These are phyloP conservation scores for Chytriomyces sp. DNA, from an alignment of 192 early-diverging fungal species.

Conservation along the genomic window DNA sequence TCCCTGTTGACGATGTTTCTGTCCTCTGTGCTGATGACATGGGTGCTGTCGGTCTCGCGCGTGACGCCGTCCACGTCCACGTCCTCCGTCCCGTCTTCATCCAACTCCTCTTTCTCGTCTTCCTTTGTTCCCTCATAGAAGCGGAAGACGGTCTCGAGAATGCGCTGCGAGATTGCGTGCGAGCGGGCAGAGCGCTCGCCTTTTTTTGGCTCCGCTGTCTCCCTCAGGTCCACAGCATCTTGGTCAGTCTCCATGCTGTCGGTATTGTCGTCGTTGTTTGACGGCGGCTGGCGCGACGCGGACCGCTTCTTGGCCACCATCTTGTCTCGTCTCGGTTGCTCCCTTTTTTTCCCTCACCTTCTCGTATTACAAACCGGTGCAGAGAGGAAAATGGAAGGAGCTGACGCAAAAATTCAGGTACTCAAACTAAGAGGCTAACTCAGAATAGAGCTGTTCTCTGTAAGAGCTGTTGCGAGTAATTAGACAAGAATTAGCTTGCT, in stretches of 20 bases:
- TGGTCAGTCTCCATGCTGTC: too few species aligned
- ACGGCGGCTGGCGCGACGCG: background rate
- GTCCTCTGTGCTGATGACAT: background rate
- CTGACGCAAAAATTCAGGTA: too few species aligned
- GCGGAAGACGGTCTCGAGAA: constrained; percentile 13
- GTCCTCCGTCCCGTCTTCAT: background rate
- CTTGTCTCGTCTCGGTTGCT: too few species aligned
- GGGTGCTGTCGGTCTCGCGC: background rate
- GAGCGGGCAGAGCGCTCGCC: background rate
- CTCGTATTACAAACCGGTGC: too few species aligned
- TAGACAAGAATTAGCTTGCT: too few species aligned
- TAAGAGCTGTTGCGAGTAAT: too few species aligned
- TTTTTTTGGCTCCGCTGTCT: background rate
- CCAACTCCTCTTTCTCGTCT: background rate
- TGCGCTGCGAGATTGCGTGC: background rate
- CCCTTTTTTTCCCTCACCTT: too few species aligned
- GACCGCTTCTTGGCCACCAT: too few species aligned
- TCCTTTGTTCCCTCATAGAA: background rate
- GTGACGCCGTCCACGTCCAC: background rate
- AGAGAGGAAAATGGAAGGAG: too few species aligned
- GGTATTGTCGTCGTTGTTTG: background rate
- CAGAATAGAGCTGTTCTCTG: too few species aligned
- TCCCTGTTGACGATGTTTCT: background rate
- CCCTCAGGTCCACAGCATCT: too few species aligned
- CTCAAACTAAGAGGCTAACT: too few species aligned